These are phyloP conservation scores for Neurospora sublineolata DNA, from an alignment of 495 filamentous ascomycete species.

Conservation along the genomic window DNA sequence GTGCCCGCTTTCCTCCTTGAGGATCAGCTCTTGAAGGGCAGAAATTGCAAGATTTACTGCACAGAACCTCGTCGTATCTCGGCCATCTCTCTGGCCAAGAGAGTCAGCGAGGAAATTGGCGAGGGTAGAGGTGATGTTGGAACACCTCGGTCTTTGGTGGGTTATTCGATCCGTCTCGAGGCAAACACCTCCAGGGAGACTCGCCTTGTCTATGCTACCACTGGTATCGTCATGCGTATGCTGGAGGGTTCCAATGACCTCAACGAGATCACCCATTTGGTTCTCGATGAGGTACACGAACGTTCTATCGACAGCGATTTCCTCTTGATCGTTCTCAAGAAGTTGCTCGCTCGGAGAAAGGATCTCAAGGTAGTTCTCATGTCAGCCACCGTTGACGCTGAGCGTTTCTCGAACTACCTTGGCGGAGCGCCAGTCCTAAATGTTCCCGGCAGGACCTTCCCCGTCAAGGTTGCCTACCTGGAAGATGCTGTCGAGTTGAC, in stretches of 20 bases:
- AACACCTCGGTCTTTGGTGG: constrained; percentile 70
- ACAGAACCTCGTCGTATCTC: constrained; percentile 96
- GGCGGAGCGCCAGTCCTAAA: constrained; percentile 72
- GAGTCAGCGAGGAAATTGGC: constrained; percentile 90
- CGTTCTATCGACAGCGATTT: constrained; percentile 94
- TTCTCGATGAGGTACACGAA: constrained; percentile 93
- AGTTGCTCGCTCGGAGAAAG: constrained; percentile 58
- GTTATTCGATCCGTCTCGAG: constrained; percentile 88
- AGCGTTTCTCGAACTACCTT: constrained; percentile 80
- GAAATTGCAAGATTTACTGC: constrained; percentile 81
- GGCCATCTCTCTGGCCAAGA: constrained; percentile 78
- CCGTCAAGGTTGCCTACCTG: constrained; percentile 74
- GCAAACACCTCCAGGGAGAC: constrained; percentile 72
- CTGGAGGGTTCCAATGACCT: constrained; percentile 78
- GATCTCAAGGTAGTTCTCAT: constrained; percentile 78
- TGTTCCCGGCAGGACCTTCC: constrained; percentile 87
- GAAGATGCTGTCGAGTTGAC: constrained; percentile 86
- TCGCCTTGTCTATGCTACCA: constrained; percentile 73
- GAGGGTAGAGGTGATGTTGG: constrained; percentile 74
- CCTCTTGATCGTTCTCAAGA: constrained; percentile 76
- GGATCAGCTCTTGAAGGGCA: constrained; percentile 68
- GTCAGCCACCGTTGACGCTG: constrained; percentile 91
- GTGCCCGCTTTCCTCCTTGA: constrained; percentile 87
- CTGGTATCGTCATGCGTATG: constrained; percentile 94
- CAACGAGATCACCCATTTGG: constrained; percentile 77